Evolutionary conservation across 208 protist genomes (phyloP), one percentile per base, ranked within the genome.

Genomic region (Acanthamoeba culbertsoni): DNA sequence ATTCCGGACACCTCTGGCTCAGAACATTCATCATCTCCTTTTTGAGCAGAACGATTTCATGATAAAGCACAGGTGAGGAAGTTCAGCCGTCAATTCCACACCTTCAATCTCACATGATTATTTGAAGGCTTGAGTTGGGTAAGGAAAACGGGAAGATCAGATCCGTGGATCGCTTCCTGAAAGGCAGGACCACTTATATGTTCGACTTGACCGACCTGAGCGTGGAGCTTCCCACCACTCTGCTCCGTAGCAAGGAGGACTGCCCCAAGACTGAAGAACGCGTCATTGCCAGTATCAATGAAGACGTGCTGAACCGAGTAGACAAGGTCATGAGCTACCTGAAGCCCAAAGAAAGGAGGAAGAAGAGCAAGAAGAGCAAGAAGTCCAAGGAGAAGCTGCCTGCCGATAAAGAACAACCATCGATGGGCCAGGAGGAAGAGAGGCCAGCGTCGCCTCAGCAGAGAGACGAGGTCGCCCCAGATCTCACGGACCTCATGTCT

Each of bases 231-330:
- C 75, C 75, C 5, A 86, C 75, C 7, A 57, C 46, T 37, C n/a
- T 86, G 75, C 42, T 86, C 14, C 42, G 75, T 16, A 86, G 75
- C 75, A 86, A 86, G 46, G 75, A 86, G 75, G 75, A 86, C 46
- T 86, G 75, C 23, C 75, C 75, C 31, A 51, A 86, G 46, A 26
- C 10, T n/a, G n/a, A 86, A 42, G 46, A 57, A 33, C 46, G 75
- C 75, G n/a, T 57, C 23, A 33, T 86, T 2, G 75, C 31, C 28
- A 86, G 75, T 45, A 75, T 86, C 26, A 51, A 28, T n/a, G 75
- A 86, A 45, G 75, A 51, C 20, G 28, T 86, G 26, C 46, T 86
- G 31, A 57, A 86, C 43, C 75, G 46, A 35, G 45, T 86, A 1
- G 33, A 14, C 20, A 86, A 53, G 28, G 35, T 86, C 31, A 86